Percentiles rank a stretch among this genome's conserved stretches.
Evolutionary conservation across 768 basidiomycete species (phyloP).

Genomic region (Plicaturopsis crispa): DNA sequence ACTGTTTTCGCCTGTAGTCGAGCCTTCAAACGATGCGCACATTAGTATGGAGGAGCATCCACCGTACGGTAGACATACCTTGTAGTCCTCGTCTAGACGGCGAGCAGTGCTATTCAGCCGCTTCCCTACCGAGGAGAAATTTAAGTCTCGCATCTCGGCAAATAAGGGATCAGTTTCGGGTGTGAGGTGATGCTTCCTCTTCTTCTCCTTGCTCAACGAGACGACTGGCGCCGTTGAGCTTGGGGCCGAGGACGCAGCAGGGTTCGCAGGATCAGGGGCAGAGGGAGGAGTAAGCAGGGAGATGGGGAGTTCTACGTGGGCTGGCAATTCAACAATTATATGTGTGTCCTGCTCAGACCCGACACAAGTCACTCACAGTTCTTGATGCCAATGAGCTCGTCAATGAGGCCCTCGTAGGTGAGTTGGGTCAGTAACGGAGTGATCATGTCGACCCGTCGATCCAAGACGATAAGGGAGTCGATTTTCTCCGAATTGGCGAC

Average conservation of each 20-base stretch:
- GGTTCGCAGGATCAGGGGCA: constrained; percentile 28
- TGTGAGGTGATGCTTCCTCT: constrained; percentile 86
- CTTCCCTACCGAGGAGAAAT: constrained; percentile 85
- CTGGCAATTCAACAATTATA: constrained; percentile 32
- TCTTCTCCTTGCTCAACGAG: constrained; percentile 65
- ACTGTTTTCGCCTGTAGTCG: constrained; percentile 86
- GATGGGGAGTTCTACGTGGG: constrained; percentile 73
- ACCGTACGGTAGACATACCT: constrained; percentile 34
- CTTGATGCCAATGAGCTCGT: constrained; percentile 85
- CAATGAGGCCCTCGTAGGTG: constrained; percentile 93
- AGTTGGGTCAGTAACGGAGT: constrained; percentile 93
- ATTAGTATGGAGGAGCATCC: constrained; percentile 3
- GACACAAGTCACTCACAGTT: constrained; percentile 52
- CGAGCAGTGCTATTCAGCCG: constrained; percentile 75
- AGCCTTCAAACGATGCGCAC: constrained; percentile 36
- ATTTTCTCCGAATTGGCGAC: constrained; percentile 50
- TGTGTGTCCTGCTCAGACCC: too few relatives aligned
- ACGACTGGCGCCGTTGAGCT: constrained; percentile 35
- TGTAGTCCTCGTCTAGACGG: constrained; percentile 88
- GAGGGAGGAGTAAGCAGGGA: constrained; percentile 57
- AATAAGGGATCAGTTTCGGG: constrained; percentile 73
- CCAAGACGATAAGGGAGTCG: constrained; percentile 84
- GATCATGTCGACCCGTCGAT: constrained; percentile 90
- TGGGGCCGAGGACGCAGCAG: constrained; percentile 33
- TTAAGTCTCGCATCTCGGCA: constrained; percentile 78